Conservation (phyloP, 2,329 filamentous ascomycete genomes). For the Xylaria sp. region DNA sequence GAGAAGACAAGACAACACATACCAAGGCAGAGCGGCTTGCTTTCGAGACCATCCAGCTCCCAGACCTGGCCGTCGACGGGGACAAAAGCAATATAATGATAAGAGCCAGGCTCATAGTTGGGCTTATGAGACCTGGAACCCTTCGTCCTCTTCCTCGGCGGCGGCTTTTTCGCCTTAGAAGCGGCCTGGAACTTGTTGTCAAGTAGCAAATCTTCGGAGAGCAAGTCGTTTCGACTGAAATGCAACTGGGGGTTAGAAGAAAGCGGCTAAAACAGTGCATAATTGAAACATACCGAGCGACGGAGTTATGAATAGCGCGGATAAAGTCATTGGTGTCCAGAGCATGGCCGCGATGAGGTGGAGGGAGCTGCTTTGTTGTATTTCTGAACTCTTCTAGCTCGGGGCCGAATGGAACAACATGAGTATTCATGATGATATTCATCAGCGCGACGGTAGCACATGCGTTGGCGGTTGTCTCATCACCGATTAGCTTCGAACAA, state of each 20-base stretch:
- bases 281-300: constrained; percentile 68
- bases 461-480: constrained; percentile 80
- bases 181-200: constrained; percentile 63
- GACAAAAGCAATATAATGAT: constrained; percentile 92
- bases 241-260: constrained; percentile 1
- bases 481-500: constrained; percentile 26
- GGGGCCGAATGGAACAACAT: constrained; percentile 73
- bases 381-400: constrained; percentile 78
- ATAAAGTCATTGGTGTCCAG: constrained; percentile 81
- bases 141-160: constrained; percentile 35
- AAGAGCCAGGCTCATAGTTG: constrained; percentile 70
- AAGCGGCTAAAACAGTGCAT: not conserved
- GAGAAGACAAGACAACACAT: constrained; percentile 38
- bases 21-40: constrained; percentile 74
- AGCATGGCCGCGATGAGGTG: constrained; percentile 78
- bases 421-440: constrained; percentile 91
- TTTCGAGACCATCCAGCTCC: constrained; percentile 88
- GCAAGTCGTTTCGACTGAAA: constrained; percentile 76
- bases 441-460: constrained; percentile 93
- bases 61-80: constrained; percentile 79
- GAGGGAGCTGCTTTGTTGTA: constrained; percentile 74
- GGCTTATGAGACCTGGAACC: constrained; percentile 49
- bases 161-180: constrained; percentile 49
- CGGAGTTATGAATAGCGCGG: constrained; percentile 86
- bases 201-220: constrained; percentile 75